A percentile compares a stretch with the other conserved stretches of the same genome.
Conservation (phyloP, 2,329 filamentous ascomycete species). For the Aureobasidium subglaciale region DNA sequence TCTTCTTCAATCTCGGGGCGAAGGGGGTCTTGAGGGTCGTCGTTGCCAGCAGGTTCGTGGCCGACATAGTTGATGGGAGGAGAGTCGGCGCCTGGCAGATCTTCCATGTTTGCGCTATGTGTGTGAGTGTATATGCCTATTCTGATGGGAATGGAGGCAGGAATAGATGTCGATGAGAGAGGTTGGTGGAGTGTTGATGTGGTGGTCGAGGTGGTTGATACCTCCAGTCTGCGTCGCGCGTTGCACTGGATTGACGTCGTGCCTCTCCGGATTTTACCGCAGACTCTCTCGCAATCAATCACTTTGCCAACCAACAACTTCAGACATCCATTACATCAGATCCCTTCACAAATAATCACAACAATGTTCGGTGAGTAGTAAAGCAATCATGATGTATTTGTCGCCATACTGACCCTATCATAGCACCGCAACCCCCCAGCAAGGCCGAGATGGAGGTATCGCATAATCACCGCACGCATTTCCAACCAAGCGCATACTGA, state of each 20-base stretch:
- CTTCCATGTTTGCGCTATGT: constrained; percentile 16
- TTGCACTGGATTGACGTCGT: constrained; percentile 14
- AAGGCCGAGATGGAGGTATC: constrained; percentile 58
- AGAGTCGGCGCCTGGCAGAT: constrained; percentile 22
- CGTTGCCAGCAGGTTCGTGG: constrained; percentile 39
- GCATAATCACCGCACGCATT: neutral
- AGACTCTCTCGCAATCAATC: neutral
- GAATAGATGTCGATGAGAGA: neutral
- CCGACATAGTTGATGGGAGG: constrained; percentile 34
- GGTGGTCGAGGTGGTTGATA: neutral
- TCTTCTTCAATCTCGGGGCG: constrained; percentile 44
- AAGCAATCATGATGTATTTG: neutral
- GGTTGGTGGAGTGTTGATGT: neutral
- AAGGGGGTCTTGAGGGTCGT: constrained; percentile 40
- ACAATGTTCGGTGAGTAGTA: constrained; percentile 6
- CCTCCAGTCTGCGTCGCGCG: too few species aligned
- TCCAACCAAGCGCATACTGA: constrained; percentile 2
- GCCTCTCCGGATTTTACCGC: constrained; percentile 8
- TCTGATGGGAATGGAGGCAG: neutral
- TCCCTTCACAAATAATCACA: neutral
- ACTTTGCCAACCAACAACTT: neutral
- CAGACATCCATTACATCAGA: neutral
- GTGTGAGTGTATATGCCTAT: neutral
- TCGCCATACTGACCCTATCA: neutral
- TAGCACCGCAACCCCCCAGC: constrained; percentile 63